These are phyloP conservation scores for Fistulifera solaris DNA, from an alignment of 108 stramenopile genomes.

Conservation along the genomic window DNA sequence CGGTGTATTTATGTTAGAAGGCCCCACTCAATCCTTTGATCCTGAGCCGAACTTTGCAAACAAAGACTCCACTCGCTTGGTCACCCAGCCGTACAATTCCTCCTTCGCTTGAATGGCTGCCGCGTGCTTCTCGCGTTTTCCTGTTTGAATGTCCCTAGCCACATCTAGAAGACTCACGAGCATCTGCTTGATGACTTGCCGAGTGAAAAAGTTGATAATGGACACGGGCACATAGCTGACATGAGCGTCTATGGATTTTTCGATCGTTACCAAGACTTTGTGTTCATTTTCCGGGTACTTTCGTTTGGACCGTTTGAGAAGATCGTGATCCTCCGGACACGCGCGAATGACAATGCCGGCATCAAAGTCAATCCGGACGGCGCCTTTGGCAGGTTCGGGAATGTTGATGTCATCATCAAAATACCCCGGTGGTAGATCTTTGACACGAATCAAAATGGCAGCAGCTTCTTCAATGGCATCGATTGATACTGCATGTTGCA, in stretches of 20 bases:
- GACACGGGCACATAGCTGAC: slow-evolving; percentile 40
- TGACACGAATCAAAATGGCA: slow-evolving; percentile 33
- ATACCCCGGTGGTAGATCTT: slow-evolving; percentile 15
- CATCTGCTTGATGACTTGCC: slow-evolving; percentile 33
- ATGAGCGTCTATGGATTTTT: slow-evolving; percentile 42
- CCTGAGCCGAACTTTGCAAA: slow-evolving; percentile 18
- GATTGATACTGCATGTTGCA: slow-evolving; percentile 45
- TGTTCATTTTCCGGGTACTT: slow-evolving; percentile 24
- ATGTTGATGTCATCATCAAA: slow-evolving; percentile 8
- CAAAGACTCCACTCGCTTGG: slow-evolving; percentile 37
- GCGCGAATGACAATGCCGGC: slow-evolving; percentile 51
- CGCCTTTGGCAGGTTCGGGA: slow-evolving; percentile 7
- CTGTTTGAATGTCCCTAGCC: slow-evolving; percentile 59
- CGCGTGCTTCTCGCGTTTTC: slow-evolving; percentile 39
- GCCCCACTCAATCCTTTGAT: slow-evolving; percentile 15
- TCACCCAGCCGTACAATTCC: slow-evolving; percentile 65
- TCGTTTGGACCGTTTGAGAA: slow-evolving; percentile 13
- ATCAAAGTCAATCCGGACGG: slow-evolving; percentile 42
- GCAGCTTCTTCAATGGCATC: slow-evolving; percentile 51
- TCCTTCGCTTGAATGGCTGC: slow-evolving; percentile 50
- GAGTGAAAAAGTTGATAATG: slow-evolving; percentile 58
- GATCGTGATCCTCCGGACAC: slow-evolving; percentile 63
- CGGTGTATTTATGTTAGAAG: too few species aligned
- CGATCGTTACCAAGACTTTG: slow-evolving; percentile 39
- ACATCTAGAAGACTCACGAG: slow-evolving; percentile 55